A percentile compares a stretch with the other conserved stretches of the same genome.
Evolutionary conservation across 179 eudicot species (phyloP).

Genomic region (Spergularia azorica): DNA sequence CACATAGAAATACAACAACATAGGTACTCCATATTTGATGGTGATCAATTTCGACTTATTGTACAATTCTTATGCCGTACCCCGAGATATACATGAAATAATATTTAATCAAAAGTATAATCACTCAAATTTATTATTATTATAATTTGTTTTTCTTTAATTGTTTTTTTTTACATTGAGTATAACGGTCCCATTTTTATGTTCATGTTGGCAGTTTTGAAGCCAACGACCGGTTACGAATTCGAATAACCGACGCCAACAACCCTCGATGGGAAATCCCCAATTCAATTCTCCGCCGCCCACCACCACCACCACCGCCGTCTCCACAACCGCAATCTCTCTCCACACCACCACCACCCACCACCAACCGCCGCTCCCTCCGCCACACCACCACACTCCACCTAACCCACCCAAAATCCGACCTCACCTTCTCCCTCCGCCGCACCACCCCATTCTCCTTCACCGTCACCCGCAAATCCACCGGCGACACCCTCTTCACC

Average conservation of each 20-base stretch:
- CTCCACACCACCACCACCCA: background rate
- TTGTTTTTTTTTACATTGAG: no score
- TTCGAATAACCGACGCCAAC: constrained; percentile 59
- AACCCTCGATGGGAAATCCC: constrained; percentile 69
- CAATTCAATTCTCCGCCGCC: constrained; percentile 39
- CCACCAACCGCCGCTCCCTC: background rate
- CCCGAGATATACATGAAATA: no score
- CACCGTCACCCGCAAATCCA: constrained; percentile 57
- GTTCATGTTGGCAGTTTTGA: constrained; percentile 13
- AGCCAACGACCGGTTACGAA: constrained; percentile 30
- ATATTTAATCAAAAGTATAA: no score
- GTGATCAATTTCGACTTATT: no score
- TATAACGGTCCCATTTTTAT: background rate
- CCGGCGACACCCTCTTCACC: constrained; percentile 56
- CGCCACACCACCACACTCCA: background rate
- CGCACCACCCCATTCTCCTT: constrained; percentile 48
- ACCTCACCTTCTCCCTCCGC: constrained; percentile 32
- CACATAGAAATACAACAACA: no score
- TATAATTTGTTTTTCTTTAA: no score
- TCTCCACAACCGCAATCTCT: background rate
- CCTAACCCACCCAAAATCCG: constrained; percentile 30
- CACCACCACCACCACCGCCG: constrained; percentile 13
- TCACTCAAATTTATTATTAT: no score
- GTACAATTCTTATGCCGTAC: no score
- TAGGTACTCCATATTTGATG: no score